Evolutionary conservation across 169 alveolate genomes (phyloP).

Genomic region (Plasmodium gonderi): DNA sequence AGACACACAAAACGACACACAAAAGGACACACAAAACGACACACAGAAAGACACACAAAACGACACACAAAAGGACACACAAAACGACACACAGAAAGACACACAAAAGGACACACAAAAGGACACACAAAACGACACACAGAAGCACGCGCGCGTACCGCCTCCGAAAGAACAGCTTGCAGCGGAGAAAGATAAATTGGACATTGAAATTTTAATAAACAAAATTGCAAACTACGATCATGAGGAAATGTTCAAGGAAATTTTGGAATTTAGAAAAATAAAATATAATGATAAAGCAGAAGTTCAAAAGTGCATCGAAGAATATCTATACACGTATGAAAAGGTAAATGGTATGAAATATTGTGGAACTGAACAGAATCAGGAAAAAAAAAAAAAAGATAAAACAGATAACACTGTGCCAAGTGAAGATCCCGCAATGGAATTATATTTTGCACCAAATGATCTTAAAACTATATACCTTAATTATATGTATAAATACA

Average conservation of each 20-base stretch:
- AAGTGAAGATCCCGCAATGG: background rate
- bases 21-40: background rate
- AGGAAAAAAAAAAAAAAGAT: background rate
- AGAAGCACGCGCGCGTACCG: background rate
- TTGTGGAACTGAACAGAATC: background rate
- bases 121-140: background rate
- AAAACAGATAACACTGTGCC: background rate
- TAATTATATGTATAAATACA: slow-evolving; percentile 68
- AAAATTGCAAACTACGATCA: slow-evolving; percentile 58
- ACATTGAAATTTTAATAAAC: slow-evolving; percentile 20
- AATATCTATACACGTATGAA: slow-evolving; percentile 60
- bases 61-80: background rate
- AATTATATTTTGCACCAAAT: slow-evolving; percentile 33
- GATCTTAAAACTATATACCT: slow-evolving; percentile 48
- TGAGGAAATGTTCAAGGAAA: slow-evolving; percentile 71
- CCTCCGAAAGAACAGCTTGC: background rate
- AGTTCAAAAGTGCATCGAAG: slow-evolving; percentile 58
- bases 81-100: background rate
- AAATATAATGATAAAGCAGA: slow-evolving; percentile 68
- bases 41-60: background rate
- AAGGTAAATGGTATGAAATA: slow-evolving; percentile 27
- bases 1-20: background rate
- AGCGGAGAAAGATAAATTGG: slow-evolving; percentile 34
- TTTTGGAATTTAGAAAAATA: slow-evolving; percentile 19
- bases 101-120: background rate